These are phyloP conservation scores for Leishmania aethiopica DNA, from an alignment of 208 protist species.

Conservation along the genomic window DNA sequence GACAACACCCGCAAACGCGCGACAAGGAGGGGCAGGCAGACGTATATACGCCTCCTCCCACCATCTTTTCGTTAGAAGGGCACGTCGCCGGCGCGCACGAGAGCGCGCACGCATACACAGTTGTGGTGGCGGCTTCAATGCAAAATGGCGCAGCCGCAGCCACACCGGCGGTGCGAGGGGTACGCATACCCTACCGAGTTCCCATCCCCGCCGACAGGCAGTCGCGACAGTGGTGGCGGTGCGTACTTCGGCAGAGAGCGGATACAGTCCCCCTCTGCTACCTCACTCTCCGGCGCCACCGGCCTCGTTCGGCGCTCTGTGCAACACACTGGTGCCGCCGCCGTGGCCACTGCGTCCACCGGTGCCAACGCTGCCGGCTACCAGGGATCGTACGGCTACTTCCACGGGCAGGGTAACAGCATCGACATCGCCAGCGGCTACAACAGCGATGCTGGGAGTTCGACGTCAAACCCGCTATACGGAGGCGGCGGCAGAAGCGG, in stretches of 20 bases:
- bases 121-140: neutral
- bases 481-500: slow-evolving; percentile 4
- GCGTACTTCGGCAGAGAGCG: slow-evolving; percentile 17
- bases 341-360: neutral
- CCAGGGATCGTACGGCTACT: slow-evolving; percentile 47
- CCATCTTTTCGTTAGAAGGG: neutral
- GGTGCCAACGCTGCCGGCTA: slow-evolving; percentile 5
- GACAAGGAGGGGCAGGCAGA: neutral
- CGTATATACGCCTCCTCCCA: neutral
- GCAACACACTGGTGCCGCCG: slow-evolving; percentile 14
- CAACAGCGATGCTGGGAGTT: slow-evolving; percentile 48
- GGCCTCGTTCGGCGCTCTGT: slow-evolving; percentile 37
- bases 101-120: neutral
- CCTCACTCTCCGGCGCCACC: slow-evolving; percentile 12
- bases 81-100: neutral
- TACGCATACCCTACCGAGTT: slow-evolving; percentile 32
- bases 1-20: neutral
- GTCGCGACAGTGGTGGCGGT: slow-evolving; percentile 1
- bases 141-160: slow-evolving; percentile 1
- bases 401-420: slow-evolving; percentile 44
- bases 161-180: slow-evolving; percentile 19
- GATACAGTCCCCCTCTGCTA: neutral
- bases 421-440: slow-evolving; percentile 46
- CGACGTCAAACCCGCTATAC: slow-evolving; percentile 18
- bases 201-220: neutral